These are phyloP conservation scores for Myxozyma nipponensis DNA, from an alignment of 805 yeast species.

Conservation along the genomic window DNA sequence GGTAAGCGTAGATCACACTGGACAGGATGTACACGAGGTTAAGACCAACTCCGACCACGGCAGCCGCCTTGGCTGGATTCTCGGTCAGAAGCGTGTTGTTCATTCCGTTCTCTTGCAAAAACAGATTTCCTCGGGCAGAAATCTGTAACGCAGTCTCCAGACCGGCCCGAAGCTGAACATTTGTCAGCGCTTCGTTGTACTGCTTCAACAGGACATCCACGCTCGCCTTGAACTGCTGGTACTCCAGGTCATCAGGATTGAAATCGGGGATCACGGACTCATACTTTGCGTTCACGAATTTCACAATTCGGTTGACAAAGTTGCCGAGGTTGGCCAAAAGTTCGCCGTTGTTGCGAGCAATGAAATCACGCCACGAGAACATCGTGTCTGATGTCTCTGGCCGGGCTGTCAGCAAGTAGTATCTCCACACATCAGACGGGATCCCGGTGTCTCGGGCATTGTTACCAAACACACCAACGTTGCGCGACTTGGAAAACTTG, in stretches of 20 bases:
- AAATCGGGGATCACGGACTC: constrained; percentile 82
- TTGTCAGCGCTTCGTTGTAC: constrained; percentile 72
- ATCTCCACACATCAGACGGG: constrained; percentile 94
- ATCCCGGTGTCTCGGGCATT: constrained; percentile 92
- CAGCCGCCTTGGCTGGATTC: constrained; percentile 76
- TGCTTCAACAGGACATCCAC: constrained; percentile 56
- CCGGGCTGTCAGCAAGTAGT: constrained; percentile 84
- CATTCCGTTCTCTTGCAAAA: constrained; percentile 92
- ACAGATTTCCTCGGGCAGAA: constrained; percentile 89
- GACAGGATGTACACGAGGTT: constrained; percentile 84
- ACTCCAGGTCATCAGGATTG: constrained; percentile 49
- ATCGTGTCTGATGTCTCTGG: constrained; percentile 96
- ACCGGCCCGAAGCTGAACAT: constrained; percentile 79
- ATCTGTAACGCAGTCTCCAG: constrained; percentile 87
- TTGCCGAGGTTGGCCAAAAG: constrained; percentile 94
- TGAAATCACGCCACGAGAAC: constrained; percentile 96
- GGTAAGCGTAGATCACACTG: constrained; percentile 77
- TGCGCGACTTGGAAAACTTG: constrained; percentile 96
- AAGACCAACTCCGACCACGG: constrained; percentile 87
- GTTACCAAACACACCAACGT: constrained; percentile 97
- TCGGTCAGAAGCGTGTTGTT: constrained; percentile 81
- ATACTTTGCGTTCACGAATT: constrained; percentile 85
- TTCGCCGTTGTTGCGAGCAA: constrained; percentile 88
- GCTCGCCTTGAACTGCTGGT: constrained; percentile 47
- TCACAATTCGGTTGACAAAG: constrained; percentile 88